phyloP scores from a whole-genome alignment of 2,329 filamentous ascomycete species.

The Macrophomina phaseolina region DNA sequence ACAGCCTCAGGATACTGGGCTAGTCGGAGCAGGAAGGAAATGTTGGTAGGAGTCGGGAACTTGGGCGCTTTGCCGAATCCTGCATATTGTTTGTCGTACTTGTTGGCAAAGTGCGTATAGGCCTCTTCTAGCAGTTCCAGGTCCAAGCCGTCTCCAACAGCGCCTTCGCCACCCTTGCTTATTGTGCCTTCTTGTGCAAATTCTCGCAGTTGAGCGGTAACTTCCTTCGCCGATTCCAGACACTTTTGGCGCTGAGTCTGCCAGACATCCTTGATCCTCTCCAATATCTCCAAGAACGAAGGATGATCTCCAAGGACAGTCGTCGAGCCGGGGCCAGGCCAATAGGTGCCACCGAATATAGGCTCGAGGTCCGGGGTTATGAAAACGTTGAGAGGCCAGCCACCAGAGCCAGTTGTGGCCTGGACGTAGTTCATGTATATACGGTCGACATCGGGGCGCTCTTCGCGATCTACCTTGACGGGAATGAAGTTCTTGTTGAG shows the following conservation, averaged over 20 bases:
- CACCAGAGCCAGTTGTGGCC: conserved; percentile 85
- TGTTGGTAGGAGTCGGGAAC: conserved; percentile 85
- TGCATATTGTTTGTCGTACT: conserved; percentile 79
- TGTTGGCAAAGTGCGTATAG: conserved; percentile 76
- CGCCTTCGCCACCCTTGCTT: conserved; percentile 44
- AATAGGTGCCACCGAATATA: conserved; percentile 95
- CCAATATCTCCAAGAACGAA: conserved; percentile 82
- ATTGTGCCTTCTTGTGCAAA: conserved; percentile 89
- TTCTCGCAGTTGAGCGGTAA: conserved; percentile 78
- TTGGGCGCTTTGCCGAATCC: conserved; percentile 82
- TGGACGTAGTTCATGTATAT: conserved; percentile 99
- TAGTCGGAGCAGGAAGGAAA: conserved; percentile 80
- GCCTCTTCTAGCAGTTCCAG: conserved; percentile 92
- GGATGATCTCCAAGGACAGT: conserved; percentile 58
- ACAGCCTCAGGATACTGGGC: conserved; percentile 74
- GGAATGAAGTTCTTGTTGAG: conserved; percentile 90
- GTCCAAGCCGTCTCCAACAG: conserved; percentile 72
- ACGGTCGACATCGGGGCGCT: conserved; percentile 89
- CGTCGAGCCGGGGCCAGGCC: conserved; percentile 77
- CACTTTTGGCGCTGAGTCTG: conserved; percentile 82
- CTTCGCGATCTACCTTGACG: conserved; percentile 90
- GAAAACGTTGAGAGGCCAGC: conserved; percentile 97
- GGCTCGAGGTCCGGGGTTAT: conserved; percentile 91
- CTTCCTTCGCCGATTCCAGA: conserved; percentile 81
- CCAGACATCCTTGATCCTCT: conserved; percentile 79